Conservation (phyloP, 805 yeast species). For the Lipomyces starkeyi region DNA sequence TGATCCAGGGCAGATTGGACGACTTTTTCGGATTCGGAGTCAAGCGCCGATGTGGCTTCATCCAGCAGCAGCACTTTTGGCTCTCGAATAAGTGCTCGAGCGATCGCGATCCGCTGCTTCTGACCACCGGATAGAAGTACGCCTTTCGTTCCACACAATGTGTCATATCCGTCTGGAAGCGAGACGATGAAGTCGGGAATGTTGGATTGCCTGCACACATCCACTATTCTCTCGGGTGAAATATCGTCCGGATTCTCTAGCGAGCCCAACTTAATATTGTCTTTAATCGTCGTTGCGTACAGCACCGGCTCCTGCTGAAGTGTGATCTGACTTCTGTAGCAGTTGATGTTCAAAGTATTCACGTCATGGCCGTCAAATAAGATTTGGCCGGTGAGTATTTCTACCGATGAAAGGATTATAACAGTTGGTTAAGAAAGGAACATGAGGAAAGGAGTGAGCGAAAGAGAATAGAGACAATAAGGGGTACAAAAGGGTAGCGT, state of each 20-base stretch:
- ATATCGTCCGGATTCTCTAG: conserved; percentile 49
- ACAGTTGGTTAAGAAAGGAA: too few relatives aligned
- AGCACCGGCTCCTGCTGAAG: conserved; percentile 63
- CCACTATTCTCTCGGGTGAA: conserved; percentile 48
- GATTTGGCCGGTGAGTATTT: conserved; percentile 55
- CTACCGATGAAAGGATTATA: too few relatives aligned
- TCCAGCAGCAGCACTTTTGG: conserved; percentile 63
- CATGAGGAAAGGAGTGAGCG: too few relatives aligned
- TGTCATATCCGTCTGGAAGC: conserved; percentile 63
- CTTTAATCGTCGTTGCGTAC: conserved; percentile 79
- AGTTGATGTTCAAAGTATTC: conserved; percentile 61
- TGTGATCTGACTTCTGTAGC: conserved; percentile 60
- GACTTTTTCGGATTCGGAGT: conserved; percentile 65
- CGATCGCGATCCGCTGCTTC: conserved; percentile 68
- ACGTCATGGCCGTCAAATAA: conserved; percentile 86
- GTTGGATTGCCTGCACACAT: conserved; percentile 59
- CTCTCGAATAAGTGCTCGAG: conserved; percentile 63
- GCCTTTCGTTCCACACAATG: conserved; percentile 55
- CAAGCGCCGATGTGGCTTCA: conserved; percentile 62
- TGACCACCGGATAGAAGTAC: conserved; percentile 67
- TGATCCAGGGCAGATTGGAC: conserved; percentile 65
- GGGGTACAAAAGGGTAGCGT: too few relatives aligned
- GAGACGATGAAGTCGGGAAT: conserved; percentile 56
- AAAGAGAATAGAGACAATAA: too few relatives aligned
- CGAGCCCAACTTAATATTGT: conserved; percentile 61